Percentiles rank a stretch among this genome's conserved stretches.
These are phyloP conservation scores for Pleurotus eryngii DNA, from an alignment of 768 basidiomycete genomes.

Conservation along the genomic window DNA sequence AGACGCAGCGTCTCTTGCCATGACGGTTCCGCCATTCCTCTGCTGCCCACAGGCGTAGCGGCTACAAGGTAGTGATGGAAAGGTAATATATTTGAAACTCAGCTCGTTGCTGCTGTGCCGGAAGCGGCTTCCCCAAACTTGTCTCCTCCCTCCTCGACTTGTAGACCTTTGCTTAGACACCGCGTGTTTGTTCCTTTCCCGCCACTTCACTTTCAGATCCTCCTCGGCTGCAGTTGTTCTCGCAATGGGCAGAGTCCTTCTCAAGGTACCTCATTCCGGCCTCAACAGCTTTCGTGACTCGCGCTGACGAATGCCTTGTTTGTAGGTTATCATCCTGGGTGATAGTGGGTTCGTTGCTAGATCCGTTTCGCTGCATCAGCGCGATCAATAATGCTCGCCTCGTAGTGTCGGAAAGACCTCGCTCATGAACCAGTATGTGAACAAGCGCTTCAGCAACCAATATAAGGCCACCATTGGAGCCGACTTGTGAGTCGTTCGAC, in stretches of 20 bases:
- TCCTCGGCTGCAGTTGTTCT: conserved; percentile 18
- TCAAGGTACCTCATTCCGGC: conserved; percentile 55
- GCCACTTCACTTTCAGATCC: conserved; percentile 19
- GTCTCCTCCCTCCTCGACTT: not conserved
- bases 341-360: conserved; percentile 80
- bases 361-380: not conserved
- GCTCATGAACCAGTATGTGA: conserved; percentile 99
- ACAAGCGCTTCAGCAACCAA: conserved; percentile 99
- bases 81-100: conserved; percentile 1
- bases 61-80: not conserved
- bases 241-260: conserved; percentile 79
- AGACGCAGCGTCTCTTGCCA: conserved; percentile 84
- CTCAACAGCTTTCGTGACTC: not conserved
- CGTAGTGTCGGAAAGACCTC: conserved; percentile 96
- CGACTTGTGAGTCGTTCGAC: conserved; percentile 70
- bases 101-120: conserved; percentile 6
- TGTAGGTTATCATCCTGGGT: conserved; percentile 96
- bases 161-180: not conserved
- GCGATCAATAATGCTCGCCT: conserved; percentile 8
- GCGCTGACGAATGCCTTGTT: conserved; percentile 8
- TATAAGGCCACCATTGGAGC: conserved; percentile 99
- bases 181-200: conserved; percentile 5
- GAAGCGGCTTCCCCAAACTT: not conserved
- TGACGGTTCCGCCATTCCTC: conserved; percentile 70
- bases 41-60: conserved; percentile 2